Conservation (phyloP, 1,284 basidiomycete genomes). For the Apiotrichum porosum region DNA sequence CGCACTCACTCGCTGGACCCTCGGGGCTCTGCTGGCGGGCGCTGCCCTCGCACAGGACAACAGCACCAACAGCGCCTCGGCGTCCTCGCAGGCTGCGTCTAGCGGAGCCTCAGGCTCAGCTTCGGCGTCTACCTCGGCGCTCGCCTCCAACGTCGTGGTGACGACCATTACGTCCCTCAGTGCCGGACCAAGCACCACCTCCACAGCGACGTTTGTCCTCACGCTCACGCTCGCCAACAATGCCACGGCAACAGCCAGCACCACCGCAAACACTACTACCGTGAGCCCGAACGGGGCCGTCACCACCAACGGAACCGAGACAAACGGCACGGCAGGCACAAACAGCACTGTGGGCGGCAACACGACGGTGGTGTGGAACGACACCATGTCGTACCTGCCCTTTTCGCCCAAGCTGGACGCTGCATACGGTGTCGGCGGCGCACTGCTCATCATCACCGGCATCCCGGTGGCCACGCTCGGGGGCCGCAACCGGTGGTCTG, state of each 20-base stretch:
- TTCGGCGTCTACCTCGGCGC: too few species aligned
- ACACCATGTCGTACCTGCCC: slow-evolving; percentile 39
- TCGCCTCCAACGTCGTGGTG: slow-evolving; percentile 20
- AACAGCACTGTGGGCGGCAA: slow-evolving; percentile 10
- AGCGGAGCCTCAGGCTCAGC: too few species aligned
- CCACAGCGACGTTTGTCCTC: slow-evolving; percentile 32
- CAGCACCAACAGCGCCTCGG: neutral
- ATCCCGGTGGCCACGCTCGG: slow-evolving; percentile 84
- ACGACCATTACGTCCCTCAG: slow-evolving; percentile 22
- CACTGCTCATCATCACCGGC: slow-evolving; percentile 80
- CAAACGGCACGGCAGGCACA: slow-evolving; percentile 27
- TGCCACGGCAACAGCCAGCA: slow-evolving; percentile 1
- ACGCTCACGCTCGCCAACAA: slow-evolving; percentile 38
- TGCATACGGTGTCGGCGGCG: slow-evolving; percentile 83
- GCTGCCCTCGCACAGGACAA: slow-evolving; percentile 7
- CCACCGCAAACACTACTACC: neutral
- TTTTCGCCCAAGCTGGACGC: slow-evolving; percentile 72
- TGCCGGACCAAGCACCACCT: slow-evolving; percentile 7
- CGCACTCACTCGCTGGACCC: neutral
- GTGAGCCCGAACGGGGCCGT: neutral
- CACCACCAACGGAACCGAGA: slow-evolving; percentile 8
- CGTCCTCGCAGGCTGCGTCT: too few species aligned
- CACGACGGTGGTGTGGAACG: slow-evolving; percentile 33
- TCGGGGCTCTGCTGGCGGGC: neutral
- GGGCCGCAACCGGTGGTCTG: slow-evolving; percentile 93